A percentile compares a stretch with the other conserved stretches of the same genome.
Evolutionary conservation across 208 protist genomes (phyloP).

Genomic region (Trypanosoma brucei): DNA sequence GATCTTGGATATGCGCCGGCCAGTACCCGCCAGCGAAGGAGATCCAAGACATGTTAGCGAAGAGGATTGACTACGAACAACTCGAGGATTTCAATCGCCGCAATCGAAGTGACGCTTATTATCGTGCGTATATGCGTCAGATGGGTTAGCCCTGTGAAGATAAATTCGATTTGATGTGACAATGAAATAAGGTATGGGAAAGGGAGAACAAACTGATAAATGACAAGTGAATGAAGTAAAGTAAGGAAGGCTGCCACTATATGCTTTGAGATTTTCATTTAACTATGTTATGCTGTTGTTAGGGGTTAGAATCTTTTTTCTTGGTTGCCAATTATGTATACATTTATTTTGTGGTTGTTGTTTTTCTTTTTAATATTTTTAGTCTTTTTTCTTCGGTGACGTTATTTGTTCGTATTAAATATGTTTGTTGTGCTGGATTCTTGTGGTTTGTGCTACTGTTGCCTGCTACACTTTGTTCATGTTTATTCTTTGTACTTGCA

Average conservation of each 20-base stretch:
- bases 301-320: too few relatives aligned
- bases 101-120: slow-evolving; percentile 34
- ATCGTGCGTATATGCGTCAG: slow-evolving; percentile 38
- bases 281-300: too few relatives aligned
- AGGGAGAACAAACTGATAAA: slow-evolving; percentile 8
- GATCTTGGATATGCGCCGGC: slow-evolving; percentile 62
- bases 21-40: slow-evolving; percentile 71
- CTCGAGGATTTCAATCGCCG: slow-evolving; percentile 48
- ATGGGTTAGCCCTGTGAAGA: slow-evolving; percentile 1
- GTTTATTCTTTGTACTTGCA: too few relatives aligned
- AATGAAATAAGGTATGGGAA: neutral
- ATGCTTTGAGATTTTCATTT: too few relatives aligned
- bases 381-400: too few relatives aligned
- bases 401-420: too few relatives aligned
- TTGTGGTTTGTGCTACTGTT: neutral
- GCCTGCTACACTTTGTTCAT: slow-evolving; percentile 24
- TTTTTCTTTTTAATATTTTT: too few relatives aligned
- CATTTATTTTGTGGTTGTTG: too few relatives aligned
- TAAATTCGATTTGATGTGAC: neutral
- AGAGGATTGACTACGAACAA: slow-evolving; percentile 46
- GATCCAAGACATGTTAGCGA: slow-evolving; percentile 58
- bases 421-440: too few relatives aligned
- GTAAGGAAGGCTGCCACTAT: too few relatives aligned
- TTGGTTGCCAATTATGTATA: too few relatives aligned
- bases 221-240: neutral